Conservation (phyloP, 2,329 filamentous ascomycete species). For the Neobulgaria alba region DNA sequence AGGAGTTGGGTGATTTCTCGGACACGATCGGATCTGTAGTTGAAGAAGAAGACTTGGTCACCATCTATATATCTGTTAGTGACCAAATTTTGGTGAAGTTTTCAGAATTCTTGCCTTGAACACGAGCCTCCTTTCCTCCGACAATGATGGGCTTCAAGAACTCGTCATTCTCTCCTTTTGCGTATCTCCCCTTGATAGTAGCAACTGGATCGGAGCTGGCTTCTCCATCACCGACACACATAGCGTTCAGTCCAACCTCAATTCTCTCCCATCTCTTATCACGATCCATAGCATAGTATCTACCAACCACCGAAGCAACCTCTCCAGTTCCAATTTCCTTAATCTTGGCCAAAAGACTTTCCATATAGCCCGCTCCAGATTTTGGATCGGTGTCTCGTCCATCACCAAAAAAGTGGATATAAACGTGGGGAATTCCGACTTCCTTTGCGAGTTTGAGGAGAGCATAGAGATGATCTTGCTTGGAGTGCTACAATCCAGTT, state of each 20-base stretch:
- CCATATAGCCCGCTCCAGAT: slow-evolving; percentile 79
- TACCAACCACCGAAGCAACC: slow-evolving; percentile 85
- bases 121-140: slow-evolving; percentile 73
- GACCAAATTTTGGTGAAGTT: background rate
- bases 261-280: slow-evolving; percentile 98
- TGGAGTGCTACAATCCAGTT: slow-evolving; percentile 57
- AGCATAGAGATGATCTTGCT: slow-evolving; percentile 86
- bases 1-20: slow-evolving; percentile 93
- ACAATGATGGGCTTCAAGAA: slow-evolving; percentile 98
- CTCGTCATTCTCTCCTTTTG: slow-evolving; percentile 84
- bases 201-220: slow-evolving; percentile 74
- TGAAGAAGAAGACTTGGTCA: slow-evolving; percentile 99
- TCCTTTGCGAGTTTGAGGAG: slow-evolving; percentile 87
- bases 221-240: slow-evolving; percentile 82
- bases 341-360: slow-evolving; percentile 70
- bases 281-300: slow-evolving; percentile 98
- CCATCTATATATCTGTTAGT: slow-evolving; percentile 49
- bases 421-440: slow-evolving; percentile 79
- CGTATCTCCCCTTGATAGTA: slow-evolving; percentile 81
- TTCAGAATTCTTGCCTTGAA: slow-evolving; percentile 58
- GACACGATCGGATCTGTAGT: slow-evolving; percentile 97
- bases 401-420: slow-evolving; percentile 98
- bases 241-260: slow-evolving; percentile 75
- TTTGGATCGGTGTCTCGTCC: slow-evolving; percentile 97
- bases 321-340: slow-evolving; percentile 82